phyloP scores from a whole-genome alignment of 768 basidiomycete genomes.

The Termitomyces sp. region DNA sequence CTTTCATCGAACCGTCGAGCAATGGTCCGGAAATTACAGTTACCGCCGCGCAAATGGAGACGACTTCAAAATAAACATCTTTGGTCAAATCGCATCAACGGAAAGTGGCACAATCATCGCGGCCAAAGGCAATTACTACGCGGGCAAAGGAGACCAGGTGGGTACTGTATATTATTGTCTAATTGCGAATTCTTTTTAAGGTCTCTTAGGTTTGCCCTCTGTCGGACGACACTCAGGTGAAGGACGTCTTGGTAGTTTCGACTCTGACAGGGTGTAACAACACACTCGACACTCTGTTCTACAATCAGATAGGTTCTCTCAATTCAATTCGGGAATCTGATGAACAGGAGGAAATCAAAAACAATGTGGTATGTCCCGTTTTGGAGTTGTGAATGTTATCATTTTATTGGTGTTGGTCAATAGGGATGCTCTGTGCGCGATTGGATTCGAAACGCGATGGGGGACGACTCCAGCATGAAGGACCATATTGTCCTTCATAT shows the following conservation, averaged over 20 bases:
- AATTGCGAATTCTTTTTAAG: too few species aligned
- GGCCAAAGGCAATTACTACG: conserved; percentile 14
- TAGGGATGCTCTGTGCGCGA: neutral
- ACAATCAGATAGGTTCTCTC: conserved; percentile 9
- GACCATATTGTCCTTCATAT: neutral
- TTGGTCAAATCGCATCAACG: conserved; percentile 6
- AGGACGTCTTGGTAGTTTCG: conserved; percentile 7
- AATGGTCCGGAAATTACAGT: neutral
- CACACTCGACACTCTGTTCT: neutral
- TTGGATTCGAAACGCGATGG: neutral
- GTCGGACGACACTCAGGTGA: neutral
- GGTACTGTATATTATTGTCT: too few species aligned
- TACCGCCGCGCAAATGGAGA: neutral
- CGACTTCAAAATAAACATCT: neutral
- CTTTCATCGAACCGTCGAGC: neutral
- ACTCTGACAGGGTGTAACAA: neutral
- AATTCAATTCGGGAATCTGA: neutral
- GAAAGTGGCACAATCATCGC: conserved; percentile 6
- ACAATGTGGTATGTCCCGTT: neutral
- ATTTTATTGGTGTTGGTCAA: too few species aligned
- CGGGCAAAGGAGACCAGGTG: neutral
- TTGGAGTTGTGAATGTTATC: too few species aligned
- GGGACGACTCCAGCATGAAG: neutral
- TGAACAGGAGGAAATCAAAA: neutral
- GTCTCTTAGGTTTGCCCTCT: too few species aligned